Percentiles rank a stretch among this genome's conserved stretches.
These are phyloP conservation scores for Groenewaldozyma tartarivorans DNA, from an alignment of 805 yeast species.

Conservation along the genomic window DNA sequence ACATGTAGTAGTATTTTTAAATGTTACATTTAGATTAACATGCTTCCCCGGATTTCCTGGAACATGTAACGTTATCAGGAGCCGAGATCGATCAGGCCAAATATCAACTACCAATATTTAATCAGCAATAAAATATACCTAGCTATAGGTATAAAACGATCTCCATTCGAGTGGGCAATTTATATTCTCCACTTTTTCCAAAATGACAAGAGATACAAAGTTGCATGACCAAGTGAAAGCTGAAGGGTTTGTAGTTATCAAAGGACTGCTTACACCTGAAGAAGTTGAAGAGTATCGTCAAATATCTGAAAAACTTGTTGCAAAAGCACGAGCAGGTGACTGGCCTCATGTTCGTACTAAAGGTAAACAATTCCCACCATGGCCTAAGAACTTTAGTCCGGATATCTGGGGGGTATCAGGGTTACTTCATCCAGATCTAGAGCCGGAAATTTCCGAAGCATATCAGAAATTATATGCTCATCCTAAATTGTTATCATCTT, in stretches of 20 bases:
- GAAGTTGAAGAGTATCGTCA: constrained; percentile 27
- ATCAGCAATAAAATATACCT: too few relatives aligned
- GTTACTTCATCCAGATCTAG: constrained; percentile 38
- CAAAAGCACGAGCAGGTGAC: constrained; percentile 36
- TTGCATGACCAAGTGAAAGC: constrained; percentile 8
- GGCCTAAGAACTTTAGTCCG: constrained; percentile 42
- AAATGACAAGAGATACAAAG: not conserved
- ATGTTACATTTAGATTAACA: too few relatives aligned
- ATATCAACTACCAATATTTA: too few relatives aligned
- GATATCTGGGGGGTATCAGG: constrained; percentile 47
- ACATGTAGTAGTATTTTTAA: too few relatives aligned
- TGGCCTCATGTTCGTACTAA: constrained; percentile 42
- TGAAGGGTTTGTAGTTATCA: constrained; percentile 31
- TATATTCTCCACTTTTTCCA: too few relatives aligned
- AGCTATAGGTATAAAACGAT: too few relatives aligned
- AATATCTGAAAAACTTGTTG: constrained; percentile 32
- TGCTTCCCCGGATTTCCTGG: too few relatives aligned
- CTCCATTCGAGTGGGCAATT: too few relatives aligned
- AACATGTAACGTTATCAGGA: too few relatives aligned
- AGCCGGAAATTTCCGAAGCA: constrained; percentile 18
- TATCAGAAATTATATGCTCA: constrained; percentile 10
- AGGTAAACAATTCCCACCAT: constrained; percentile 50
- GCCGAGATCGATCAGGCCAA: too few relatives aligned
- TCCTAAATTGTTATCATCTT: constrained; percentile 29
- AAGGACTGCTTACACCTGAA: constrained; percentile 32